phyloP scores from a whole-genome alignment of 108 stramenopile species.

The Stephanodiscus triporus region DNA sequence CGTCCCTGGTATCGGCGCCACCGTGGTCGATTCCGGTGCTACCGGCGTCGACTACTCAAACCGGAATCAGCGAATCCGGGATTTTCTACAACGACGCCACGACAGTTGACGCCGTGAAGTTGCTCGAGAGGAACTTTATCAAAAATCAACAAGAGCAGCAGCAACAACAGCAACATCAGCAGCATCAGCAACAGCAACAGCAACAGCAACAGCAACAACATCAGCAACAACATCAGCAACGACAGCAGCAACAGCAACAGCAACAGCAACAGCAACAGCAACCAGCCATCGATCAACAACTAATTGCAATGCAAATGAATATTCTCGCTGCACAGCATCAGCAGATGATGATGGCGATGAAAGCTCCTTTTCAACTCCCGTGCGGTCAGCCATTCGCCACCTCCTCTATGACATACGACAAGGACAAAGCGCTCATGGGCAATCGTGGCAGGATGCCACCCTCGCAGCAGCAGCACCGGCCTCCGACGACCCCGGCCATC shows the following conservation, averaged over 20 bases:
- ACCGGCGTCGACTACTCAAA: not conserved
- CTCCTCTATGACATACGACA: not conserved
- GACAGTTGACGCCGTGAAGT: not conserved
- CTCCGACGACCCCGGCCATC: not conserved
- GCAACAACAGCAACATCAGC: not conserved
- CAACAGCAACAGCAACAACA: slow-evolving; percentile 5
- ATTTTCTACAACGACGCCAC: too few species aligned
- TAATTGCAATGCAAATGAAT: not conserved
- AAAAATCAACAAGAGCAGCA: not conserved
- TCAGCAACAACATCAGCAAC: not conserved
- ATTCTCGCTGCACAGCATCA: not conserved
- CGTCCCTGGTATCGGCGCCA: not conserved
- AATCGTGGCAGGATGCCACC: not conserved
- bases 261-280: not conserved
- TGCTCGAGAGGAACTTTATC: slow-evolving; percentile 6
- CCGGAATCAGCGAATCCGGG: too few species aligned
- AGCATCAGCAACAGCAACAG: not conserved
- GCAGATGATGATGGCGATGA: slow-evolving; percentile 3
- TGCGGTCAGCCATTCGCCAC: slow-evolving; percentile 50
- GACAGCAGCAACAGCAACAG: not conserved
- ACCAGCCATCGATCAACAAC: slow-evolving; percentile 1
- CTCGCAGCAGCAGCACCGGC: not conserved
- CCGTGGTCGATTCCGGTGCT: not conserved
- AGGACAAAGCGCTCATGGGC: not conserved
- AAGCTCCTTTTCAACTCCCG: slow-evolving; percentile 44